Evolutionary conservation across 2,329 filamentous ascomycete species (phyloP).

Genomic region (Trichothecium sympodiale): DNA sequence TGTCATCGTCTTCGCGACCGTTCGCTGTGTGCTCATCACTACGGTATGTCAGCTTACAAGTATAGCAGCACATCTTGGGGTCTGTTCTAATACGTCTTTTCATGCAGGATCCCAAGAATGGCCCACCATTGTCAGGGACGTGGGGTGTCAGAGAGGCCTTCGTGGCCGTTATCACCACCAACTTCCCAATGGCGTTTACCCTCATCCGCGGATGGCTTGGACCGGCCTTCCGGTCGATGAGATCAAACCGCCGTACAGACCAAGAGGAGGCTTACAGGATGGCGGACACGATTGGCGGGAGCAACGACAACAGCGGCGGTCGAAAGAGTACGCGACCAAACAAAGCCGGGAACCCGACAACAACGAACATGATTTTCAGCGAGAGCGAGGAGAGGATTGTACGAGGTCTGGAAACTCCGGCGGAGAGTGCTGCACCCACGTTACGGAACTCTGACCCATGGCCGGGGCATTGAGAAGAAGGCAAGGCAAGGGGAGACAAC

Average conservation of each 20-base stretch:
- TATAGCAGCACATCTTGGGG: not conserved
- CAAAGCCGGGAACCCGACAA: not conserved
- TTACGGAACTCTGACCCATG: too few relatives aligned
- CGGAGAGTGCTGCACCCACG: too few relatives aligned
- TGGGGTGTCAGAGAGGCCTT: slow-evolving; percentile 17
- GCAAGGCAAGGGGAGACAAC: too few relatives aligned
- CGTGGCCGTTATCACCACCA: slow-evolving; percentile 25
- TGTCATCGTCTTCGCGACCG: slow-evolving; percentile 40
- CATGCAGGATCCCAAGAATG: slow-evolving; percentile 7
- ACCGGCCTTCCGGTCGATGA: slow-evolving; percentile 12
- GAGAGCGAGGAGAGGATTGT: slow-evolving; percentile 6
- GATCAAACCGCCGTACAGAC: slow-evolving; percentile 7
- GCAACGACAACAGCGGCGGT: slow-evolving; percentile 1
- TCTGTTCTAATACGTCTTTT: not conserved
- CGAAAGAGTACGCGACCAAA: not conserved
- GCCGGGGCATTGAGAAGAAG: too few relatives aligned
- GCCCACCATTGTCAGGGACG: slow-evolving; percentile 3
- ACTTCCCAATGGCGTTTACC: slow-evolving; percentile 16
- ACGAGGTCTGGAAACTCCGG: too few relatives aligned
- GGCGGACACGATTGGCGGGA: slow-evolving; percentile 3
- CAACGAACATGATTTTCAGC: slow-evolving; percentile 3
- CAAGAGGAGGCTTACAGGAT: slow-evolving; percentile 11
- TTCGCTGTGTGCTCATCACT: slow-evolving; percentile 39
- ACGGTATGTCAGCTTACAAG: not conserved
- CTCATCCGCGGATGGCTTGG: slow-evolving; percentile 14